Base-by-base conservation (phyloP, 1,284 basidiomycete species). In the Quambalaria eucalypti region DNA sequence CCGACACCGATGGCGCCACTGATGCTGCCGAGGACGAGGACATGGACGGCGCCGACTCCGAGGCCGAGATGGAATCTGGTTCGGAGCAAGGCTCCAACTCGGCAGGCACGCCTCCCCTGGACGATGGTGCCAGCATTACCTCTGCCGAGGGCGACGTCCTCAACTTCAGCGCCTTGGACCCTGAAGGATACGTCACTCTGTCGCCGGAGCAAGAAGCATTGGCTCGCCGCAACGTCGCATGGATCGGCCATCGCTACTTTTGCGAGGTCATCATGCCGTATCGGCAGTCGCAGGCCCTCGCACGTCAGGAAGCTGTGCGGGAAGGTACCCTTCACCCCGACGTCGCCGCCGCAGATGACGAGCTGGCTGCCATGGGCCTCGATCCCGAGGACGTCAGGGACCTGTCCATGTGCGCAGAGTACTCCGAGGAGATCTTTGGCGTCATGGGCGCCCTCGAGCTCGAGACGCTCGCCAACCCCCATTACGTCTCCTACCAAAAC, bases 321-420 rank as follows among this genome's bases (percentile, higher is more conserved):
- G 58, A 53, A 2, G 71, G 71, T 33, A 58, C 70, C 48, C 58
- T 74, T 21, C 54, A 59, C 4, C 51, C 64, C 3, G 64, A 67
- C n/a, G 40, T 66, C 23, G 73, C 69, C 1, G 71, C 68, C 3
- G 65, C 66, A 50, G 73, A 75, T 33, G 70, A 75, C 38, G 66
- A 69, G 50, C 62, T 73, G 44, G 65, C 65, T 51, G 50, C 57
- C 33, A 69, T 74, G 64, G 73, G 73, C 2, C 62, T 75, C 33
- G 73, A 75, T 44, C 65, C 69, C 1, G 73, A 74, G 25, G 91
- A 96, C 72, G 81, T 86, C 71, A 85, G 84, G 65, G 95, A 99
- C 78, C 87, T 87, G 26, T 90, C 89, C 9, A 96, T 99, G 93
- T 91, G 95, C 23, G 90, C 91, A 47, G 95, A 99, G 77, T 99